Conservation (phyloP, 2,329 filamentous ascomycete species). For the Sporothrix dimorphospora region DNA sequence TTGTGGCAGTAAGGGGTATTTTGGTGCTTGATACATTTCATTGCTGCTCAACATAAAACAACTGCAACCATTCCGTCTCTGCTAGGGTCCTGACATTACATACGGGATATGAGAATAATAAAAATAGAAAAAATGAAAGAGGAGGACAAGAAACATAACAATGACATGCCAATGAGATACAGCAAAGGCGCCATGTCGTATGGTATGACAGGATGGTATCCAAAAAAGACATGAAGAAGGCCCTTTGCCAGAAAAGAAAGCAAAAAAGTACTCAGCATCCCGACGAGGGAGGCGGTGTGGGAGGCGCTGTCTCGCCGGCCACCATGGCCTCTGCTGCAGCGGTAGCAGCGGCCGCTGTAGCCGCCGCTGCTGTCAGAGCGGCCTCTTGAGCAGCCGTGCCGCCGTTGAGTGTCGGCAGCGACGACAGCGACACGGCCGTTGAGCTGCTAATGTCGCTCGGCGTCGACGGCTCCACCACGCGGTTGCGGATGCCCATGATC, state of each 20-base stretch:
- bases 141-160: background rate
- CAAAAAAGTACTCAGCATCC: background rate
- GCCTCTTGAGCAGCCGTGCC: slow-evolving; percentile 33
- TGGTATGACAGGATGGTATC: background rate
- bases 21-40: background rate
- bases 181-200: background rate
- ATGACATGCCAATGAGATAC: background rate
- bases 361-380: background rate
- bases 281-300: background rate
- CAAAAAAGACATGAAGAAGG: background rate
- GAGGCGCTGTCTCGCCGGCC: background rate
- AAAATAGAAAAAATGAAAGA: background rate
- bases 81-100: slow-evolving; percentile 10
- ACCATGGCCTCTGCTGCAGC: background rate
- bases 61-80: background rate
- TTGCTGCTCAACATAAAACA: slow-evolving; percentile 9
- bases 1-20: too few relatives aligned
- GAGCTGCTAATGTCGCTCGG: slow-evolving; percentile 59
- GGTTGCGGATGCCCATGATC: slow-evolving; percentile 69
- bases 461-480: slow-evolving; percentile 66
- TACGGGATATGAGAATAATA: slow-evolving; percentile 8
- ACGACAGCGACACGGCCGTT: slow-evolving; percentile 39
- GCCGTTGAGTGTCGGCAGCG: slow-evolving; percentile 23
- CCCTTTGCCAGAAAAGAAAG: background rate
- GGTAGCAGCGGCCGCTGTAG: background rate